A percentile compares a stretch with the other conserved stretches of the same genome.
phyloP scores from a whole-genome alignment of 495 filamentous ascomycete species.

The Lepidopterella palustris region DNA sequence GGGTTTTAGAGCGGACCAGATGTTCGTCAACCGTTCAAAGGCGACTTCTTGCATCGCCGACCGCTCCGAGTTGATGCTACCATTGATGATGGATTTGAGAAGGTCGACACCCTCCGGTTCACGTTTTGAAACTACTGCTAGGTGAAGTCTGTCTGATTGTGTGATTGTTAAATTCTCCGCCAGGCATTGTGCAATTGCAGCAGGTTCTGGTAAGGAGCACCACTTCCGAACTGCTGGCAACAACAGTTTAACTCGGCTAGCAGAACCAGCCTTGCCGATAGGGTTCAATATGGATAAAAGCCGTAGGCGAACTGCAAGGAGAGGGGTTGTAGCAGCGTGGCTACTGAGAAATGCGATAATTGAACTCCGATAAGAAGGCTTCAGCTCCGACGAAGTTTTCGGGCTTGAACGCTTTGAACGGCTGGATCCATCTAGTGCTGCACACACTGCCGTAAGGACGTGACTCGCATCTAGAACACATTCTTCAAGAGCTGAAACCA shows the following conservation, averaged over 20 bases:
- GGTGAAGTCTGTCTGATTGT: conserved; percentile 53
- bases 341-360: conserved; percentile 68
- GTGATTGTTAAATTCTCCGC: conserved; percentile 55
- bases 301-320: conserved; percentile 58
- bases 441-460: conserved; percentile 53
- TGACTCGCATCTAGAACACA: conserved; percentile 67
- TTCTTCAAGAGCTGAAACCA: conserved; percentile 72
- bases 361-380: conserved; percentile 24
- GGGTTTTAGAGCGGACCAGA: conserved; percentile 66
- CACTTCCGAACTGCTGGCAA: conserved; percentile 63
- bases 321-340: conserved; percentile 61
- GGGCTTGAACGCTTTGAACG: conserved; percentile 11
- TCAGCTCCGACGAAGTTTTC: conserved; percentile 4
- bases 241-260: conserved; percentile 61
- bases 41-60: conserved; percentile 51
- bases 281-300: conserved; percentile 66
- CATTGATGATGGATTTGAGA: conserved; percentile 43
- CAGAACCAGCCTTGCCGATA: conserved; percentile 59
- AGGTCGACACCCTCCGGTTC: conserved; percentile 59
- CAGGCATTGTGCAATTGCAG: conserved; percentile 42
- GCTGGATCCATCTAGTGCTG: conserved; percentile 46
- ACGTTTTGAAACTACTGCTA: conserved; percentile 57
- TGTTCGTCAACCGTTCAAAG: conserved; percentile 56
- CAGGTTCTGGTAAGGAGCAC: conserved; percentile 44
- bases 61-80: conserved; percentile 25